Evolutionary conservation across 176 grass and related monocot genomes (phyloP), one percentile per base, ranked within the genome.

Genomic region (Metroxylon sagu): DNA sequence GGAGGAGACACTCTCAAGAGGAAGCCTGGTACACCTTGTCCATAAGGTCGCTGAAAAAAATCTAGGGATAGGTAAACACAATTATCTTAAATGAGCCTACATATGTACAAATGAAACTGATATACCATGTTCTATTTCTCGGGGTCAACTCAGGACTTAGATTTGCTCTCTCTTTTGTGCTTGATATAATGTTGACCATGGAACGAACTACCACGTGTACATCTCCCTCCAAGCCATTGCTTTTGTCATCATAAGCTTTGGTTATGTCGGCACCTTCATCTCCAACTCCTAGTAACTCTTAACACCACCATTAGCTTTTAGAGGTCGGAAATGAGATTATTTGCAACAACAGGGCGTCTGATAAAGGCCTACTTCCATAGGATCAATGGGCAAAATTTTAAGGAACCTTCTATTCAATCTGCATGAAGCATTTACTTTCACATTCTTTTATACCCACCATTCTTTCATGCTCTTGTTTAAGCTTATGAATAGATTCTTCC

Each of bases 121-220:
- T 3, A 43, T 43, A 14, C 35, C 12, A 43, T 43, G 35, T 43
- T 43, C 35, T 12, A 6, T 43, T 57, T 82, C 70, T 70, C 84
- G 89, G 84, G 68, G 52, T 92, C 52, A 98, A 88, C 19, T 63
- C 49, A 5, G 83, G 92, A 62, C 75, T 92, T 73, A 65, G 73
- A 70, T 83, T 98, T 80, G 62, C 87, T 0, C 17, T 80, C 31
- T 91, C 85, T 76, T 82, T 31, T 92, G 87, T 64, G 93, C 93
- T 57, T 85, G 81, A 1, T 98, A 98, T 68, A 92, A 98, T 78
- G 31, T 88, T 18, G 74, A 51, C 14, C 85, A 83, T 64, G 87
- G 81, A 25, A 77, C 54, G 29, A 85, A 27, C 56, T 76, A 74
- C 68, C 88, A 79, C 77, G 19, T 81, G 7, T 79, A 91, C 65